Conservation (phyloP, 768 basidiomycete genomes). For the Mycena haematopus region DNA sequence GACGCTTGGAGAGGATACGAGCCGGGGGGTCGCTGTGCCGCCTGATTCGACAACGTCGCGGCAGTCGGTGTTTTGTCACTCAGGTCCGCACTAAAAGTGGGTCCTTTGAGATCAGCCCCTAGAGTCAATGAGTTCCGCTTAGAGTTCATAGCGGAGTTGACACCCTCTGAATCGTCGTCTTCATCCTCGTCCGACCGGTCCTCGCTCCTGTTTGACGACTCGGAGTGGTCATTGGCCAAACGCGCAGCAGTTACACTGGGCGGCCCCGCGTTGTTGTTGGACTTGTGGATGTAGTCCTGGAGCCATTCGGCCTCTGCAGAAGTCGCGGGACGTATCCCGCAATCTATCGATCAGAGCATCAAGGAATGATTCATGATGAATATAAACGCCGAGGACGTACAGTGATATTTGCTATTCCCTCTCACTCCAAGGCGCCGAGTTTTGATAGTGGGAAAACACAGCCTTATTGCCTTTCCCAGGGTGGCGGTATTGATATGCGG, state of each 20-base stretch:
- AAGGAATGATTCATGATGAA: constrained; percentile 38
- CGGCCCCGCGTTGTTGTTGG: constrained; percentile 85
- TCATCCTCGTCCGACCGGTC: constrained; percentile 85
- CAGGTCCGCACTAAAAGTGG: constrained; percentile 64
- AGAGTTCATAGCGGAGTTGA: constrained; percentile 63
- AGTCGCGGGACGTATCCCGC: constrained; percentile 91
- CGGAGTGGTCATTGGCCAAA: constrained; percentile 70
- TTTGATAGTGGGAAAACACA: constrained; percentile 95
- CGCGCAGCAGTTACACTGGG: constrained; percentile 74
- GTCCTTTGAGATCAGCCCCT: constrained; percentile 66
- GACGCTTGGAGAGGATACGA: constrained; percentile 74
- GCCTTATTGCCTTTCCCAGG: constrained; percentile 91
- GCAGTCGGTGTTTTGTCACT: constrained; percentile 90
- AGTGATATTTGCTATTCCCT: constrained; percentile 97
- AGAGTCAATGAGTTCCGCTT: constrained; percentile 79
- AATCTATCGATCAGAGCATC: constrained; percentile 63
- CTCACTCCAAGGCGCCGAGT: constrained; percentile 90
- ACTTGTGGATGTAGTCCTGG: constrained; percentile 90
- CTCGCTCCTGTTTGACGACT: constrained; percentile 62
- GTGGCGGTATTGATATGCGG: constrained; percentile 96
- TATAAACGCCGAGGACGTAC: constrained; percentile 55
- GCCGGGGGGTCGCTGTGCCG: constrained; percentile 62
- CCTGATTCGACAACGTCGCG: constrained; percentile 77
- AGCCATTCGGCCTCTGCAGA: constrained; percentile 91
- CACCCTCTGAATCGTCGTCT: constrained; percentile 84